Evolutionary conservation across 768 basidiomycete species (phyloP).

Genomic region (Gautieria morchelliformis): DNA sequence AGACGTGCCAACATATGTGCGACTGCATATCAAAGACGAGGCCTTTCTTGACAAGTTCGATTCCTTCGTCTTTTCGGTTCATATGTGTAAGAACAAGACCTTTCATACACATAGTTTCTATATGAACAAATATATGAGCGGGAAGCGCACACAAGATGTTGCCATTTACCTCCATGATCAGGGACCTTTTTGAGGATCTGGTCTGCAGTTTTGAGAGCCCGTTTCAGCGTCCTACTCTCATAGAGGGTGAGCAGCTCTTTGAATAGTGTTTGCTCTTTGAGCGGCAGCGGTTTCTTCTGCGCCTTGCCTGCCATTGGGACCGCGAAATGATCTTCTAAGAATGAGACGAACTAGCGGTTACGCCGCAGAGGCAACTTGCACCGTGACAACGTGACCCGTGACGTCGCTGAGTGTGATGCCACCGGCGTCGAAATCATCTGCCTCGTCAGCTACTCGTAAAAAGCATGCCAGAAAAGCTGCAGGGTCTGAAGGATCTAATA

Average conservation of each 20-base stretch:
- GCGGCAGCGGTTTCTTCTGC: slow-evolving; percentile 46
- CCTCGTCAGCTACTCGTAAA: slow-evolving; percentile 79
- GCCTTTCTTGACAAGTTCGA: slow-evolving; percentile 78
- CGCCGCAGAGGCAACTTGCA: no score
- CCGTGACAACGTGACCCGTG: no score
- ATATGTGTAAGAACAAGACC: slow-evolving; percentile 78
- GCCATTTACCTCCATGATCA: slow-evolving; percentile 80
- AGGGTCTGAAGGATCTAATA: slow-evolving; percentile 18
- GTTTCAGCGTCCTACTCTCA: slow-evolving; percentile 82
- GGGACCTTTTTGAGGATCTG: slow-evolving; percentile 93
- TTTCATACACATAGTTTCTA: slow-evolving; percentile 96
- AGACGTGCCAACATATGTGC: slow-evolving; percentile 98
- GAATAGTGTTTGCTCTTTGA: slow-evolving; percentile 80
- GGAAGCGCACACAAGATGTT: neutral
- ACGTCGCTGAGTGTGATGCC: slow-evolving; percentile 20
- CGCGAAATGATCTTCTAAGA: neutral
- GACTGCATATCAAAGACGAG: slow-evolving; percentile 72
- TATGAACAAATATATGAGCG: neutral
- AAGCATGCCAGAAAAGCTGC: slow-evolving; percentile 79
- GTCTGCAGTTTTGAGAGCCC: slow-evolving; percentile 85
- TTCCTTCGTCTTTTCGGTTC: slow-evolving; percentile 72
- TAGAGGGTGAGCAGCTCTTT: slow-evolving; percentile 80
- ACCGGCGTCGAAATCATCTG: slow-evolving; percentile 62
- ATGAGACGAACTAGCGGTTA: no score
- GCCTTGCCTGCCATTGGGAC: slow-evolving; percentile 5